Evolutionary conservation across 225 moss, liverwort and hornwort genomes (phyloP), one percentile per base, ranked within the genome.

Genomic region (Polytrichum commune): DNA sequence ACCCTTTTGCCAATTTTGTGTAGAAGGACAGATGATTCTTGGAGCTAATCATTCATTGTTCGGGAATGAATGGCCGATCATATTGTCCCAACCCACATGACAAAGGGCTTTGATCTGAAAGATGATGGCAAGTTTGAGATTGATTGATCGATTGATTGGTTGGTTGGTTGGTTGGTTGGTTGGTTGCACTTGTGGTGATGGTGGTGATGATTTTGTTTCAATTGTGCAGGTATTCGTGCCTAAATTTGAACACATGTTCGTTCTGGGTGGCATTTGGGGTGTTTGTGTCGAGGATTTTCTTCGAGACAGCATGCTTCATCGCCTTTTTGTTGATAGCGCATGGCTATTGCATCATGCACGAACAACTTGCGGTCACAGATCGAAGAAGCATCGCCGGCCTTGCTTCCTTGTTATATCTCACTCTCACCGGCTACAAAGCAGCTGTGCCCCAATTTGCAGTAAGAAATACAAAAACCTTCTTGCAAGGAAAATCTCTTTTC

Each of bases 201-300:
- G 2, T 38, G 38, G 3, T 38, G 60, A 22, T 24, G 24, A 19
- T 7, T 68, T 53, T 60, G 26, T 27, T 19, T 0, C 5, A 6
- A 30, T 61, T 62, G 16, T 75, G 75, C 81, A 95, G 95, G 95
- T 95, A 93, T 73, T 93, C 93, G 58, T 95, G 95, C 73, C 77
- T 95, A 74, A 93, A 88, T 88, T 72, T 90, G 58, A 93, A 85
- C 82, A 91, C 93, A 35, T 95, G 95, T 54, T 95, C 95, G 19
- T 95, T 95, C 77, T 95, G 93, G 95, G 88, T 93, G 27, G 95
- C 93, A 55, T 95, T 93, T 75, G 95, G 95, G 67, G 93, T 95
- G 1, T 95, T 95, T 73, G 93, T 95, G 19, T 89, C 95, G 18
- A 79, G 95, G 29, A 95, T 95, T 55, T 93, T 95, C 78, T 93